These are phyloP conservation scores for Areca catechu DNA, from an alignment of 176 grass and related monocot genomes.

Conservation along the genomic window DNA sequence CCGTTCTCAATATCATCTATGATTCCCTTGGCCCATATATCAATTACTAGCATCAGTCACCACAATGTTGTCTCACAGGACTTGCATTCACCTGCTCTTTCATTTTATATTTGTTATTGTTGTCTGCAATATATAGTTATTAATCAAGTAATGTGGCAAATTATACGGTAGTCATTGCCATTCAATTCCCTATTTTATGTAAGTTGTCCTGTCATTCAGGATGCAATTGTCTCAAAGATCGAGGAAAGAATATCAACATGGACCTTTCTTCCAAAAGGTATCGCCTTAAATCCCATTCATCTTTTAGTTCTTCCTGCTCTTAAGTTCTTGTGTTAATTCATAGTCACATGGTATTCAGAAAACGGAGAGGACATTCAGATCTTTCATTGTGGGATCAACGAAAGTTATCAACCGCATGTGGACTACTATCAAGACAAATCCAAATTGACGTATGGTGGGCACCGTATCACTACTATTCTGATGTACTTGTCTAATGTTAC, in stretches of 20 bases:
- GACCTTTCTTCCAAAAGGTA: slow-evolving; percentile 95
- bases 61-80: too few species aligned
- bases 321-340: not conserved
- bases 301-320: not conserved
- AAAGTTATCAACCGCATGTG: slow-evolving; percentile 35
- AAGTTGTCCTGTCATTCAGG: slow-evolving; percentile 32
- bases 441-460: slow-evolving; percentile 18
- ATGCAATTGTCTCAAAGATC: slow-evolving; percentile 47
- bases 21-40: too few species aligned
- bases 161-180: too few species aligned
- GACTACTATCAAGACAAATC: slow-evolving; percentile 31
- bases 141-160: too few species aligned
- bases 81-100: too few species aligned
- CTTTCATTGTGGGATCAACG: slow-evolving; percentile 27
- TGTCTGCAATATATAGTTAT: too few species aligned
- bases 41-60: too few species aligned
- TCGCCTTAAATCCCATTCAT: not conserved
- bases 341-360: slow-evolving; percentile 34
- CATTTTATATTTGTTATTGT: too few species aligned
- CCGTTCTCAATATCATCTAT: too few species aligned
- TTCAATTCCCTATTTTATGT: too few species aligned
- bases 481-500: slow-evolving; percentile 68
- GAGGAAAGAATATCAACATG: slow-evolving; percentile 80
- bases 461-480: slow-evolving; percentile 42
- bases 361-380: slow-evolving; percentile 55